Evolutionary conservation across 257 asterid genomes (phyloP).

Genomic region (Buddleja alternifolia): DNA sequence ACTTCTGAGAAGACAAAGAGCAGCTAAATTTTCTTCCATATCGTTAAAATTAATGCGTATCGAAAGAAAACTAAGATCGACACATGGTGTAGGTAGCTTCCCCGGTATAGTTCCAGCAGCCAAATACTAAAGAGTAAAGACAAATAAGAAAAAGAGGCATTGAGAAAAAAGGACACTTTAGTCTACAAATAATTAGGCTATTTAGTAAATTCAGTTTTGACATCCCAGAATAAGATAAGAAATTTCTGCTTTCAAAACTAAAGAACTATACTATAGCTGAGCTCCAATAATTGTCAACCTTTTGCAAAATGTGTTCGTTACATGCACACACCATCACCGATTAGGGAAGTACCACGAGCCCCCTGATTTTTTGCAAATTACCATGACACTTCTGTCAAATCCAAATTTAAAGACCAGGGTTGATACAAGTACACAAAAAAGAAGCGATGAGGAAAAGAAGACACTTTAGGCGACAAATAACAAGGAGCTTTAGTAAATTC

Average conservation of each 20-base stretch:
- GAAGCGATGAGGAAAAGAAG: neutral
- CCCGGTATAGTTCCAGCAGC: slow-evolving; percentile 83
- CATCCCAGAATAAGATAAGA: neutral
- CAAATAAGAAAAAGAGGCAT: slow-evolving; percentile 16
- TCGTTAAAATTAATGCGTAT: slow-evolving; percentile 72
- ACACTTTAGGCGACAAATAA: neutral
- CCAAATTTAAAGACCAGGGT: too few relatives aligned
- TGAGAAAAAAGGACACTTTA: neutral
- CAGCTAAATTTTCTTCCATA: slow-evolving; percentile 69
- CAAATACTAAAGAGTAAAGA: slow-evolving; percentile 58
- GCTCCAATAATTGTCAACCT: too few relatives aligned
- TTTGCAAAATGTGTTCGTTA: too few relatives aligned
- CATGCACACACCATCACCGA: too few relatives aligned
- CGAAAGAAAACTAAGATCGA: slow-evolving; percentile 82
- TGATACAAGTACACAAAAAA: too few relatives aligned
- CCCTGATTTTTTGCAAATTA: too few relatives aligned
- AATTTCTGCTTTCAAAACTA: too few relatives aligned
- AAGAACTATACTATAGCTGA: too few relatives aligned
- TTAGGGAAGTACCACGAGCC: too few relatives aligned
- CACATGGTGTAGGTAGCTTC: slow-evolving; percentile 66
- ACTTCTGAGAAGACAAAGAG: slow-evolving; percentile 88
- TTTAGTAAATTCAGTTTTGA: slow-evolving; percentile 1
- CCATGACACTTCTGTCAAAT: too few relatives aligned
- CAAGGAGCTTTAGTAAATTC: neutral
- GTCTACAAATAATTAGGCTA: neutral